Evolutionary conservation across 768 basidiomycete species (phyloP), one percentile per base, ranked within the genome.

Genomic region (Mycena chlorophos): DNA sequence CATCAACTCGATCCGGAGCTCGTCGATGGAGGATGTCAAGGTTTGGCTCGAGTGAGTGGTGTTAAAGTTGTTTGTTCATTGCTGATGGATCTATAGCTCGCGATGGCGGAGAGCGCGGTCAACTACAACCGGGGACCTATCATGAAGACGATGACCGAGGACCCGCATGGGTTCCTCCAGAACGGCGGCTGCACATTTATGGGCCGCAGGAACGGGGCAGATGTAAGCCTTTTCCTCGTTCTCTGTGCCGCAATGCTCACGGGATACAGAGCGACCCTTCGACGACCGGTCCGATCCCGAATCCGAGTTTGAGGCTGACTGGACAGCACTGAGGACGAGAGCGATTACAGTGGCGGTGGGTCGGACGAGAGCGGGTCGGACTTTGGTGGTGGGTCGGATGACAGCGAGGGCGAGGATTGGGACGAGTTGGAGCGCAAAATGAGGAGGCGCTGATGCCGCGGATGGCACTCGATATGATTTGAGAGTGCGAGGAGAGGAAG

Each of bases 111-210:
- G 71, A 90, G 95, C 4, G 92, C 93, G 5, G 93, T 99, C 75
- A 98, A 98, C 71, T 77, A 98, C 73, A 96, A 97, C 66, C 98
- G 96, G 97, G 87, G 88, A 4, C 91, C 90, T 3, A 97, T 99
- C 69, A 98, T 99, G 94, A 98, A 98, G 73, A 95, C 93, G 34
- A 87, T 98, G 73, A 97, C 97, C 60, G 96, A 98, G 61, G 92
- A 88, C 60, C 94, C 97, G 0, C 86, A 89, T 62, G 92, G 90
- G 26, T 99, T 98, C 76, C 98, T 95, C 85, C 88, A 88, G 58
- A 85, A 88, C 47, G 94, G 94, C 17, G 97, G 97, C 30, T 98
- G 96, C 95, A 76, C 74, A 54, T 98, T 94, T 86, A 80, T 98
- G 57, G 85, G 87, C 14, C 87, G 87, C 38, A 76, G 83, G 10